Evolutionary conservation across 106 monocot species (phyloP).

Genomic region (Acorus gramineus): DNA sequence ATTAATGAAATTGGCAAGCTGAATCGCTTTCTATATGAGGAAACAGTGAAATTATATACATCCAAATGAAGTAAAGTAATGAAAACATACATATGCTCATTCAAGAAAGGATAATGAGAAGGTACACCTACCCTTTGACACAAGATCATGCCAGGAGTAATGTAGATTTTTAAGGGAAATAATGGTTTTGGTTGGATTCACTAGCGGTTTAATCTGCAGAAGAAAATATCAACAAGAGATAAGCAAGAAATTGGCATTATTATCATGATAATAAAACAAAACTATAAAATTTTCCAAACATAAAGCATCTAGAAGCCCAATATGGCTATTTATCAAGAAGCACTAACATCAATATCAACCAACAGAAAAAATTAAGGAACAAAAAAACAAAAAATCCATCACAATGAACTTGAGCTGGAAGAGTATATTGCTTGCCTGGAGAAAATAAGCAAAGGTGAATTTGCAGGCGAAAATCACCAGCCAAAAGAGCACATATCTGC

Average conservation of each 20-base stretch:
- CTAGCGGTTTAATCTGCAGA: constrained; percentile 76
- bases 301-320: background rate
- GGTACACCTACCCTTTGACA: constrained; percentile 57
- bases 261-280: background rate
- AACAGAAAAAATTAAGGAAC: background rate
- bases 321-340: no score
- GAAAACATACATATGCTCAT: no score
- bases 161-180: constrained; percentile 38
- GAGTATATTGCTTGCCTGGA: constrained; percentile 40
- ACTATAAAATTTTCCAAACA: background rate
- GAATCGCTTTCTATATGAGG: no score
- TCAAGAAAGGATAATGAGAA: background rate
- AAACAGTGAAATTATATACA: no score
- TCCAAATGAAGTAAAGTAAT: no score
- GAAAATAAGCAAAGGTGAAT: constrained; percentile 72
- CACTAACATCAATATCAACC: no score
- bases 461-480: constrained; percentile 72
- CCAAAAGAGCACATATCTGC: constrained; percentile 82
- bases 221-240: constrained; percentile 1
- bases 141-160: constrained; percentile 96
- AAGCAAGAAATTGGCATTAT: background rate
- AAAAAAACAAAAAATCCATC: background rate
- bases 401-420: background rate
- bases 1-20: no score
- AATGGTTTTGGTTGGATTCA: constrained; percentile 69